Base-by-base conservation (phyloP, 2,329 filamentous ascomycete genomes). In the Capronia coronata region DNA sequence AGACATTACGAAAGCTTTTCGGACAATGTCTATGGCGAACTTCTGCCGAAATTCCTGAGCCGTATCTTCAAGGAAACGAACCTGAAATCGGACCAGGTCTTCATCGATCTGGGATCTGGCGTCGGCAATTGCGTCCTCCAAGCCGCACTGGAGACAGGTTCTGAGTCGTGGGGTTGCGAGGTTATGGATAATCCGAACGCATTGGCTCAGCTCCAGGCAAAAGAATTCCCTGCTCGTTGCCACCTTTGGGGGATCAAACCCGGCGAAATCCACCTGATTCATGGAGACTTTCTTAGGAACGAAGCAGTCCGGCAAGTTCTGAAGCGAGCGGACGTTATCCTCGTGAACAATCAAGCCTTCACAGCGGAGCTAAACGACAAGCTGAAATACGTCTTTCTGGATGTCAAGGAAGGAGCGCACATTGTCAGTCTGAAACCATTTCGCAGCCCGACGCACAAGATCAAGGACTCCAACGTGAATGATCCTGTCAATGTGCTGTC, bases 261-360 rank as follows among this genome's bases (percentile, higher is more conserved):
- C 1, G 93, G 93, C 54, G 75, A 79, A 52, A 86, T 93, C n/a
- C 78, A 82, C 53, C 79, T 98, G 5, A 79, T 91, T 55, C 75
- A 83, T 37, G 93, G 88, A 8, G 87, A 95, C 64, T 96, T 98
- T 63, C 80, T 89, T 8, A 80, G 82, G 57, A 86, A 85, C 59
- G 66, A 77, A 13, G 75, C 75, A 50, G 87, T 96, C 42, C 76
- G 83, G 52, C 76, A 81, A 19, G 83, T 83, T 6, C 75, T 98
- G 43, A 84, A 85, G 66, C 80, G 83, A 47, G 91, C 93, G 1
- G 93, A 98, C 65, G 90, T 97, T n/a, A 80, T 98, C 14, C 78
- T 98, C 21, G 91, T 97, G 61, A 98, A 98, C 73, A 98, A 98
- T 70, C 90, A 97, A 69, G 93, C 89, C 2, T 98, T 98, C 68